Conservation (phyloP, 2,329 filamentous ascomycete genomes). For the Chaetomiaceae sp. region DNA sequence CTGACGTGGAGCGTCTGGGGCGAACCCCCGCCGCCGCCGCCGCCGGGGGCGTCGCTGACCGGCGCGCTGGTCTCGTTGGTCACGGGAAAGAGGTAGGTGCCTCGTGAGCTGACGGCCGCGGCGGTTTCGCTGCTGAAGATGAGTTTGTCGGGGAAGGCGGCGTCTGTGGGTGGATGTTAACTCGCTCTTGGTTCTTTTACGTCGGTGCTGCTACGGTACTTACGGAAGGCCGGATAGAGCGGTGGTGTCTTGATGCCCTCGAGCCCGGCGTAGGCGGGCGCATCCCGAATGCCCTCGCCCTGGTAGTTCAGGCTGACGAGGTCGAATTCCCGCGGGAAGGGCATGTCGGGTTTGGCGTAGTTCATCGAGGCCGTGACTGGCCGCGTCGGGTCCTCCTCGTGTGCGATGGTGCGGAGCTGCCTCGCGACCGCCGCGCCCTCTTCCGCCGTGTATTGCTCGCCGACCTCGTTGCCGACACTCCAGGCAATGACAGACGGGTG, state of each 20-base stretch:
- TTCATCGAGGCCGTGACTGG: conserved; percentile 45
- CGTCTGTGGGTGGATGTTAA: no score
- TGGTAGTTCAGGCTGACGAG: conserved; percentile 53
- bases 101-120: conserved; percentile 46
- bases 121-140: conserved; percentile 41
- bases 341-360: conserved; percentile 36
- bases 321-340: conserved; percentile 41
- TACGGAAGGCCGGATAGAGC: conserved; percentile 43
- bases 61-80: conserved; percentile 30
- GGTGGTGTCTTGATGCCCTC: conserved; percentile 28
- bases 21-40: conserved; percentile 34
- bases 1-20: conserved; percentile 36
- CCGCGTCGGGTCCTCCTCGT: conserved; percentile 46
- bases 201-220: no score
- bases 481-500: conserved; percentile 50
- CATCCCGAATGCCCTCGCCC: conserved; percentile 49
- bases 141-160: conserved; percentile 44
- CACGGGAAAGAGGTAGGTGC: conserved; percentile 51
- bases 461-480: conserved; percentile 53
- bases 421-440: conserved; percentile 33
- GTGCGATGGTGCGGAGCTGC: conserved; percentile 39
- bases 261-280: no score
- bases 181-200: no score
- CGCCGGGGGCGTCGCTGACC: conserved; percentile 34
- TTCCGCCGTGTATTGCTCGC: conserved; percentile 43